phyloP scores from a whole-genome alignment of 177 flowering plant species.

The Tripterygium wilfordii region DNA sequence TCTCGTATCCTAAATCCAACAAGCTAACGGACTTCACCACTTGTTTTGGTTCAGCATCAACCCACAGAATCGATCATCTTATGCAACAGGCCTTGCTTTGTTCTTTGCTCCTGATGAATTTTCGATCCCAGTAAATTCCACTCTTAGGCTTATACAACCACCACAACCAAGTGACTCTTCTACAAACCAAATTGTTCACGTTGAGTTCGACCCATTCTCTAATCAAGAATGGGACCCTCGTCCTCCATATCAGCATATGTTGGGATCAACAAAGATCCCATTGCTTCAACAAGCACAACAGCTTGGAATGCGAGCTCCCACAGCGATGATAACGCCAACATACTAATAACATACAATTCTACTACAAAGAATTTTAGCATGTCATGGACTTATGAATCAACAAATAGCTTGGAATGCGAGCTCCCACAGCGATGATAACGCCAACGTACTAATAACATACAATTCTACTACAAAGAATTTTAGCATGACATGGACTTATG shows the following conservation, averaged over 20 bases:
- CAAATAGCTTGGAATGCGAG: slow-evolving; percentile 36
- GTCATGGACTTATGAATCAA: too few relatives aligned
- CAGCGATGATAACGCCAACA: slow-evolving; percentile 20
- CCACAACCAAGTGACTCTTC: slow-evolving; percentile 7
- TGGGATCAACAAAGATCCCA: slow-evolving; percentile 38
- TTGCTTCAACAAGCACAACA: slow-evolving; percentile 16
- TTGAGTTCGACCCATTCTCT: slow-evolving; percentile 36
- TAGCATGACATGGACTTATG: too few relatives aligned
- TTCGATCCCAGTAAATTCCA: slow-evolving; percentile 28
- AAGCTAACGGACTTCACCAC: slow-evolving; percentile 30
- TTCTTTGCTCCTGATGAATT: slow-evolving; percentile 27
- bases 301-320: slow-evolving; percentile 38
- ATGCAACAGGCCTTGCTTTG: slow-evolving; percentile 25
- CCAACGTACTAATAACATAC: slow-evolving; percentile 22
- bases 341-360: too few relatives aligned
- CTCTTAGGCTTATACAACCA: slow-evolving; percentile 32
- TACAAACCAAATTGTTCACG: slow-evolving; percentile 19
- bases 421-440: slow-evolving; percentile 20
- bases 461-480: too few relatives aligned
- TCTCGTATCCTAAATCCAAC: slow-evolving; percentile 29
- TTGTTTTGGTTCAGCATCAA: slow-evolving; percentile 24
- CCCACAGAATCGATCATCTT: not conserved
- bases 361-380: too few relatives aligned
- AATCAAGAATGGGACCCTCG: slow-evolving; percentile 41
- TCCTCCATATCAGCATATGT: slow-evolving; percentile 35